These are phyloP conservation scores for Gremmenia infestans DNA, from an alignment of 2,329 filamentous ascomycete genomes.

Conservation along the genomic window DNA sequence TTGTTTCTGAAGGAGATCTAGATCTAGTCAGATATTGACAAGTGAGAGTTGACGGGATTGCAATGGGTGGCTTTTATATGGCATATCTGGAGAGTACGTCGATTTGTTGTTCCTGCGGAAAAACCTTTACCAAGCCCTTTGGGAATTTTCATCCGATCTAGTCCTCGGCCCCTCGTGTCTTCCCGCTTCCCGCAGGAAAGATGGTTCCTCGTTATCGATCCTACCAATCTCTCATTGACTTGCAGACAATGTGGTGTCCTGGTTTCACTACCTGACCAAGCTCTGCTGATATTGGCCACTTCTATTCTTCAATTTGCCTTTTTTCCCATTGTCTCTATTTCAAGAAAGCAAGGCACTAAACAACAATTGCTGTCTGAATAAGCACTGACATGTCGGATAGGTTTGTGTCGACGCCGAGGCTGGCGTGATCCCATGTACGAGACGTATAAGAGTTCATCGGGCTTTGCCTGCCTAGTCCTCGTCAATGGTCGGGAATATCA, in stretches of 20 bases:
- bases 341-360: conserved; percentile 8
- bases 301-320: conserved; percentile 6
- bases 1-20: conserved; percentile 18
- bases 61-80: conserved; percentile 64
- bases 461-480: conserved; percentile 84
- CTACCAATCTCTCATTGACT: conserved; percentile 7
- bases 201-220: conserved; percentile 8
- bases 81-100: conserved; percentile 34
- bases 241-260: conserved; percentile 9
- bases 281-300: conserved; percentile 4
- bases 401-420: conserved; percentile 88
- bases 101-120: conserved; percentile 19
- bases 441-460: conserved; percentile 66
- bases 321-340: conserved; percentile 9
- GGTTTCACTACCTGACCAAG: conserved; percentile 16
- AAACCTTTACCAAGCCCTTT: conserved; percentile 16
- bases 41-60: conserved; percentile 25
- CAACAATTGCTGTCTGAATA: conserved; percentile 12
- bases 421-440: conserved; percentile 91
- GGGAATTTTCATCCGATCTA: conserved; percentile 21
- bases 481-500: conserved; percentile 97
- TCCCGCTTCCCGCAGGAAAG: conserved; percentile 14
- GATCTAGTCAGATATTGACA: conserved; percentile 14
- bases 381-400: conserved; percentile 44
- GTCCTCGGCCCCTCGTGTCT: conserved; percentile 3